Evolutionary conservation across 2,329 filamentous ascomycete species (phyloP).

Genomic region (Tothia fuscella): DNA sequence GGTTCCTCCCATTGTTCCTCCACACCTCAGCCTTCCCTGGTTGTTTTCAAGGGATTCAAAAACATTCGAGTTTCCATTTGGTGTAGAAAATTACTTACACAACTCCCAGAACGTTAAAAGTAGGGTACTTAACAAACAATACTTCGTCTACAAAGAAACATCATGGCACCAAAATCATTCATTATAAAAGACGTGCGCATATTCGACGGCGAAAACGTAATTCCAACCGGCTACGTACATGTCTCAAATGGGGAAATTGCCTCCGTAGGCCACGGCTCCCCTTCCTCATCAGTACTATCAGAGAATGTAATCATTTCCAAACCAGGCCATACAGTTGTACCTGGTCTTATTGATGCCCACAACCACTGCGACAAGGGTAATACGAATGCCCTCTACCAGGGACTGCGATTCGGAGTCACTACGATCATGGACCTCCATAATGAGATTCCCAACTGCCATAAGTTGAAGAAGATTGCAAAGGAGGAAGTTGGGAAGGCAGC

Average conservation of each 20-base stretch:
- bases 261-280: not conserved
- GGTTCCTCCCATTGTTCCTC: too few relatives aligned
- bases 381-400: slow-evolving; percentile 29
- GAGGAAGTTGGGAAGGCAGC: slow-evolving; percentile 26
- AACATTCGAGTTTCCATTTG: too few relatives aligned
- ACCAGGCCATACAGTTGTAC: slow-evolving; percentile 35
- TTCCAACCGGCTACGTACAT: slow-evolving; percentile 29
- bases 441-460: slow-evolving; percentile 20
- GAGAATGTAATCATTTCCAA: slow-evolving; percentile 26
- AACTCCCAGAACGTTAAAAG: too few relatives aligned
- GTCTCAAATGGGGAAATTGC: slow-evolving; percentile 31
- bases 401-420: slow-evolving; percentile 38
- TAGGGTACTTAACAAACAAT: too few relatives aligned
- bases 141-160: too few relatives aligned
- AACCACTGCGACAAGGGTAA: slow-evolving; percentile 35
- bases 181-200: slow-evolving; percentile 32
- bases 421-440: slow-evolving; percentile 41
- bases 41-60: too few relatives aligned
- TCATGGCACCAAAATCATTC: too few relatives aligned
- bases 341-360: slow-evolving; percentile 40
- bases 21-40: too few relatives aligned
- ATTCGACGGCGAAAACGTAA: slow-evolving; percentile 33
- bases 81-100: too few relatives aligned
- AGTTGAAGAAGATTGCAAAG: slow-evolving; percentile 19
- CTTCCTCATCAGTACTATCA: not conserved